phyloP scores from a whole-genome alignment of 2,329 filamentous ascomycete species.

The Colletotrichum chrysophilum region DNA sequence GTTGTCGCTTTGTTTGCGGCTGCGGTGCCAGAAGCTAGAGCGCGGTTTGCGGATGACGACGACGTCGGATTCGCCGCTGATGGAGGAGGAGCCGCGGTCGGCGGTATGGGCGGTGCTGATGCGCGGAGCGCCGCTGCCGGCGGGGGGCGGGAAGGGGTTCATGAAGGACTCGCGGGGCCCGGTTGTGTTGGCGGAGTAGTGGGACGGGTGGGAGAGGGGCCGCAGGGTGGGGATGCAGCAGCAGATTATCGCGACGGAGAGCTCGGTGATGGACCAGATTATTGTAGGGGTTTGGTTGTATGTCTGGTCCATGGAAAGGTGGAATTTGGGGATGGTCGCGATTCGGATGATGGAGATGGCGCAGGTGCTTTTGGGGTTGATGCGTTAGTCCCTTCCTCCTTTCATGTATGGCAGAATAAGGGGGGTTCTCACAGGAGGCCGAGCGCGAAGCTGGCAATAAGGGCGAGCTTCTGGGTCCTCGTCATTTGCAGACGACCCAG shows the following conservation, averaged over 20 bases:
- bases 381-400: not conserved
- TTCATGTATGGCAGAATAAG: too few relatives aligned
- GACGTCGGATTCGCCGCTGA: not conserved
- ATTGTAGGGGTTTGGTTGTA: conserved; percentile 35
- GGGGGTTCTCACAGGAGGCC: conserved; percentile 17
- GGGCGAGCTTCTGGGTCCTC: conserved; percentile 11
- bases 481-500: conserved; percentile 4
- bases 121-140: not conserved
- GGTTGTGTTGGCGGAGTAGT: not conserved
- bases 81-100: not conserved
- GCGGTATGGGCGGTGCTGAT: not conserved
- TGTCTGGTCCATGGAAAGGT: conserved; percentile 32
- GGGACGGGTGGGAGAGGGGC: conserved; percentile 23
- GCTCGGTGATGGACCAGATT: conserved; percentile 44
- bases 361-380: not conserved
- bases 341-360: conserved; percentile 30
- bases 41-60: not conserved
- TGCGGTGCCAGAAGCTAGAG: conserved; percentile 4
- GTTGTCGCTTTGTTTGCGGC: conserved; percentile 3
- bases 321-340: conserved; percentile 30
- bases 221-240: conserved; percentile 43
- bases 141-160: not conserved
- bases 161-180: not conserved
- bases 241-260: conserved; percentile 43
- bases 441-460: conserved; percentile 16